These are phyloP conservation scores for Botryotinia convoluta DNA, from an alignment of 2,329 filamentous ascomycete species.

Conservation along the genomic window DNA sequence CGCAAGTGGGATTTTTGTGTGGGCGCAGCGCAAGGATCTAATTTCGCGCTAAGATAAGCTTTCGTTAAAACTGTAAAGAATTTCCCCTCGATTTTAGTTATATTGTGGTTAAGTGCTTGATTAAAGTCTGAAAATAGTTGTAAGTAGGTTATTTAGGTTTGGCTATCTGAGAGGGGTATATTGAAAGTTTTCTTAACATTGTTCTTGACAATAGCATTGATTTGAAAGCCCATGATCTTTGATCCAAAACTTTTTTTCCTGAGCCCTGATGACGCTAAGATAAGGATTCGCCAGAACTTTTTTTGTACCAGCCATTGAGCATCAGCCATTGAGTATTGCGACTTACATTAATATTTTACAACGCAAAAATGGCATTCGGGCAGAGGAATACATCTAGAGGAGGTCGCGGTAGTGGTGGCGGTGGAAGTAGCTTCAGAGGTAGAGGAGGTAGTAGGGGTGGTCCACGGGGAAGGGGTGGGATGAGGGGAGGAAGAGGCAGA, in stretches of 20 bases:
- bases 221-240: constrained; percentile 8
- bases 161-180: not conserved
- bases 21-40: constrained; percentile 21
- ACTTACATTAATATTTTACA: not conserved
- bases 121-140: not conserved
- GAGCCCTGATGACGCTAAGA: constrained; percentile 23
- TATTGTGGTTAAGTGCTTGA: not conserved
- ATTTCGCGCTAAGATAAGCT: constrained; percentile 50
- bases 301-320: constrained; percentile 14
- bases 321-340: not conserved
- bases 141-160: not conserved
- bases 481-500: constrained; percentile 34
- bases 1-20: constrained; percentile 23
- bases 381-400: constrained; percentile 25
- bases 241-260: not conserved
- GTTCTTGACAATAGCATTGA: constrained; percentile 7
- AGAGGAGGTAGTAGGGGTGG: constrained; percentile 32
- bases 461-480: constrained; percentile 27
- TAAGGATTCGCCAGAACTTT: constrained; percentile 20
- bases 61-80: constrained; percentile 18
- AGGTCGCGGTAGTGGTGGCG: constrained; percentile 25
- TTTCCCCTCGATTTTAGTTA: constrained; percentile 15
- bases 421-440: constrained; percentile 31
- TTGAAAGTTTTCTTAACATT: not conserved
- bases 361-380: constrained; percentile 26